Evolutionary conservation across 106 monocot genomes (phyloP).

Genomic region (Narthecium ossifragum): DNA sequence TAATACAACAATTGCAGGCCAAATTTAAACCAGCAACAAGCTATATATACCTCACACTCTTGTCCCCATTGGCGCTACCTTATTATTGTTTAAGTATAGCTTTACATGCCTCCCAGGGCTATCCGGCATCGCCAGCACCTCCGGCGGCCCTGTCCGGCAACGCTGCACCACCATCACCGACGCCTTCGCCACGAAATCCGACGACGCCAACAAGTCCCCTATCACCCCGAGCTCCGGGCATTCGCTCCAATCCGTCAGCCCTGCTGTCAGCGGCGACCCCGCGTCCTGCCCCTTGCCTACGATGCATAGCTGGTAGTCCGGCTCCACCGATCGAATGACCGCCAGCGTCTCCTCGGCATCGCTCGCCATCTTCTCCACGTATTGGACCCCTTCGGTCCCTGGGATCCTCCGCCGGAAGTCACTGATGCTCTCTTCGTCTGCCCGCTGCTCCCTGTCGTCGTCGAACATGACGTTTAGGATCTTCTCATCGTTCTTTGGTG

Average conservation of each 20-base stretch:
- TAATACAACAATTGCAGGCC: too few relatives aligned
- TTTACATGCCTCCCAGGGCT: slow-evolving; percentile 3
- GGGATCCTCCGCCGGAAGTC: slow-evolving; percentile 2
- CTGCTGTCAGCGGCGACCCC: slow-evolving; percentile 10
- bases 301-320: background rate
- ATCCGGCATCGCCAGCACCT: background rate
- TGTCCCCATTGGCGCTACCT: too few relatives aligned
- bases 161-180: slow-evolving; percentile 21
- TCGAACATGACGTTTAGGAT: background rate
- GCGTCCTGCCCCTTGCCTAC: background rate
- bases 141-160: background rate
- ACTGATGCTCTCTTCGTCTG: slow-evolving; percentile 1
- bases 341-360: slow-evolving; percentile 7
- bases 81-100: background rate
- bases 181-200: slow-evolving; percentile 10
- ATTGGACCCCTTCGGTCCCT: background rate
- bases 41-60: too few relatives aligned
- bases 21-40: too few relatives aligned
- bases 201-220: slow-evolving; percentile 14
- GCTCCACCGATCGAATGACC: background rate
- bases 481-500: background rate
- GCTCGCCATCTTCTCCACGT: background rate
- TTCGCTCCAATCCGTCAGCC: slow-evolving; percentile 20
- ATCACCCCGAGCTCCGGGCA: slow-evolving; percentile 20
- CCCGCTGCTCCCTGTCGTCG: background rate